Percentiles rank a stretch among this genome's conserved stretches.
These are phyloP conservation scores for Linnemannia exigua DNA, from an alignment of 192 early-diverging fungal genomes.

Conservation along the genomic window DNA sequence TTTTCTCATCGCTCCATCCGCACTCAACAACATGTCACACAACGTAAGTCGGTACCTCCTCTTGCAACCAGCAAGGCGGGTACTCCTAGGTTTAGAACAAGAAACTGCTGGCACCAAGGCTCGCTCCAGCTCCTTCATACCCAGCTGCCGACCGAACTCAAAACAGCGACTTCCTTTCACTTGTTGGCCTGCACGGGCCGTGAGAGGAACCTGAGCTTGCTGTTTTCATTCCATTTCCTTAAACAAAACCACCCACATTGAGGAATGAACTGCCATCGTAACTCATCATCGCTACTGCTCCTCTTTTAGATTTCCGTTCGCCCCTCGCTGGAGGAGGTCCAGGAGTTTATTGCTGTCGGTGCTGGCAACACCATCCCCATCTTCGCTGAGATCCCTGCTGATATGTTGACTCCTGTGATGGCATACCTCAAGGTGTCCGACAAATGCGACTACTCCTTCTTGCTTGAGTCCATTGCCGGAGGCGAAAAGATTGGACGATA, in stretches of 20 bases:
- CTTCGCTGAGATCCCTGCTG: constrained; percentile 88
- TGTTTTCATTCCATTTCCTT: background rate
- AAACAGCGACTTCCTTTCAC: background rate
- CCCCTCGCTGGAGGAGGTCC: constrained; percentile 81
- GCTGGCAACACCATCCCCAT: constrained; percentile 93
- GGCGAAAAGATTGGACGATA: constrained; percentile 97
- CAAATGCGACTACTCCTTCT: constrained; percentile 88
- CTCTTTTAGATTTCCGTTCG: constrained; percentile 59
- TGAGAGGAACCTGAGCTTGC: background rate
- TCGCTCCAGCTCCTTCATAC: background rate
- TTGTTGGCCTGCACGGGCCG: background rate
- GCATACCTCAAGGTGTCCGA: constrained; percentile 94
- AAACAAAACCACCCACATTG: background rate
- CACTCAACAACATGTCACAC: constrained; percentile 14
- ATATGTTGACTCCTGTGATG: constrained; percentile 96
- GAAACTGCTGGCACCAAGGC: background rate
- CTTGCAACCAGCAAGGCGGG: background rate
- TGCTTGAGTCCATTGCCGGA: constrained; percentile 94
- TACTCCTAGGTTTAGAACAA: background rate
- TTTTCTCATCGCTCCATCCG: constrained; percentile 5
- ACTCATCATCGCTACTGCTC: background rate
- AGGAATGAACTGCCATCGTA: background rate
- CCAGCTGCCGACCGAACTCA: background rate
- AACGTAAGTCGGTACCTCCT: constrained; percentile 12
- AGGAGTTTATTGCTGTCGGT: constrained; percentile 68